A percentile compares a stretch with the other conserved stretches of the same genome.
phyloP scores from a whole-genome alignment of 306 rosid genomes.

The Pterocarpus macrocarpus region DNA sequence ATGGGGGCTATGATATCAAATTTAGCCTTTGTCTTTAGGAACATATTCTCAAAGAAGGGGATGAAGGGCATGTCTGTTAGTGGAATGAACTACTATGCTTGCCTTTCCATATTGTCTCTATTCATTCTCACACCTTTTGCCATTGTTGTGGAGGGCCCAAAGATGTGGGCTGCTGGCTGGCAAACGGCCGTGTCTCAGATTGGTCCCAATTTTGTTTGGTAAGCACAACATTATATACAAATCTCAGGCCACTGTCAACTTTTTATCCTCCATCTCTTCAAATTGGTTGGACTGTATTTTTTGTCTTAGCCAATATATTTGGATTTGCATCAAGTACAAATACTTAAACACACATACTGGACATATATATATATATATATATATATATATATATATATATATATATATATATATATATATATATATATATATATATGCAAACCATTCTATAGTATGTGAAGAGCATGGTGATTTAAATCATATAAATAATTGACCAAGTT shows the following conservation, averaged over 20 bases:
- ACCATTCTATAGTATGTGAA: too few species aligned
- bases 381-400: too few species aligned
- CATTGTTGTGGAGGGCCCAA: constrained; percentile 87
- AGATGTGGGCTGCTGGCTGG: constrained; percentile 89
- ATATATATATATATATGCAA: too few species aligned
- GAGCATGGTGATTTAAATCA: too few species aligned
- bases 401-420: too few species aligned
- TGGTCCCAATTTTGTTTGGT: constrained; percentile 90
- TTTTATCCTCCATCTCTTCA: not conserved
- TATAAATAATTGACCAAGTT: too few species aligned
- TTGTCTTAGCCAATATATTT: too few species aligned
- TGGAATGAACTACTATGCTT: constrained; percentile 94
- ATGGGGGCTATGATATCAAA: constrained; percentile 93
- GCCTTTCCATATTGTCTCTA: constrained; percentile 82
- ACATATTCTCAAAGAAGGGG: constrained; percentile 90
- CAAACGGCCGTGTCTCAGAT: constrained; percentile 70
- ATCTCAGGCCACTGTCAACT: not conserved
- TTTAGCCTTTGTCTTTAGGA: constrained; percentile 84
- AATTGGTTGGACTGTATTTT: too few species aligned
- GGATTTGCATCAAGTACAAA: too few species aligned
- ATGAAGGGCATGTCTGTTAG: constrained; percentile 89
- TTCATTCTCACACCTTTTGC: constrained; percentile 82
- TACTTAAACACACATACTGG: too few species aligned
- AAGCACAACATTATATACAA: constrained; percentile 35
- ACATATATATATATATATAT: too few species aligned